Evolutionary conservation across 352 stramenopile species (phyloP).

Genomic region (Elongisporangium prolatum): DNA sequence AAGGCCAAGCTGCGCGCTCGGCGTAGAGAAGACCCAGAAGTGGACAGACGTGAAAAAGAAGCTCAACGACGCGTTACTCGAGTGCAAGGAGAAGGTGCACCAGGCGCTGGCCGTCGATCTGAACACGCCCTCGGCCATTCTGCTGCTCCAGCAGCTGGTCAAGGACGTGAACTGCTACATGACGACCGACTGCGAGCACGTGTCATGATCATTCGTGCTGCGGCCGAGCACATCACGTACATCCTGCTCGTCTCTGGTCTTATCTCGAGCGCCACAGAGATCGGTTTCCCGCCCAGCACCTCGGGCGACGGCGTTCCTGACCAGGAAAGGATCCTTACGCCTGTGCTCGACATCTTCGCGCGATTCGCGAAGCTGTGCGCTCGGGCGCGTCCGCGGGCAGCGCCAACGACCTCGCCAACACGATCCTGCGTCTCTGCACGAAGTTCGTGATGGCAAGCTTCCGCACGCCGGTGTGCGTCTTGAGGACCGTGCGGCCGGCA

Average conservation of each 20-base stretch:
- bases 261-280: conserved; percentile 61
- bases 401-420: conserved; percentile 51
- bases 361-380: conserved; percentile 67
- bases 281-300: conserved; percentile 69
- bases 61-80: conserved; percentile 56
- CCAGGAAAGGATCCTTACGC: conserved; percentile 79
- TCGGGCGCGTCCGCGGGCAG: conserved; percentile 34
- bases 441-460: conserved; percentile 86
- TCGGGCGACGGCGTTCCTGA: conserved; percentile 31
- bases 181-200: conserved; percentile 44
- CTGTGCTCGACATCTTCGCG: conserved; percentile 88
- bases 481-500: conserved; percentile 68
- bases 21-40: conserved; percentile 76
- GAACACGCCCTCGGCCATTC: conserved; percentile 84
- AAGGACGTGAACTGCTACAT: conserved; percentile 86
- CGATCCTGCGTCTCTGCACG: conserved; percentile 81
- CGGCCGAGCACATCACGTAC: conserved; percentile 85
- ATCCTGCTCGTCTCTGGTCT: conserved; percentile 86
- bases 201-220: conserved; percentile 79
- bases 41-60: conserved; percentile 72
- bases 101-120: conserved; percentile 86
- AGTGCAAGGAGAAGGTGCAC: conserved; percentile 80
- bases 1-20: conserved; percentile 81
- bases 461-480: conserved; percentile 84
- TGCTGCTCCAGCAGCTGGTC: conserved; percentile 64